Evolutionary conservation across 768 basidiomycete genomes (phyloP), one percentile per base, ranked within the genome.

Genomic region (Clitopilus hobsonii): DNA sequence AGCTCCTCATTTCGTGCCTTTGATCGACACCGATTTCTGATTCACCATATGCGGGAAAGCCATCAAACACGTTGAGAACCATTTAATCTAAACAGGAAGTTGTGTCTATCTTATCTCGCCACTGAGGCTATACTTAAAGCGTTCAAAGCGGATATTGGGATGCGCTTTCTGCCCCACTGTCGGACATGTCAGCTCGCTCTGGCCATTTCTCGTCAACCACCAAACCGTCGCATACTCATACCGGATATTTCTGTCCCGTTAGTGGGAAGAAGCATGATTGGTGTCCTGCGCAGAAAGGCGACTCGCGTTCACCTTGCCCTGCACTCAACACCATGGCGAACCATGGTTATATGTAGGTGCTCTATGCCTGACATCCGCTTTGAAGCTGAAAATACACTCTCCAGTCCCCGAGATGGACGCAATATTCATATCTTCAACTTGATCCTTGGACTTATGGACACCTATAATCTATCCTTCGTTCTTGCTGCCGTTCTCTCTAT

Each of bases 271-370:
- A 65, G 0, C 70, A 82, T 54, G 71, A 65, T 3, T 83, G 64
- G 67, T 77, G 77, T 28, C 69, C 78, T 6, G 66, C 78, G 1
- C 76, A 77, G 53, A 51, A 63, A 5, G 76, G 74, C 22, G 86
- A 86, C 56, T 73, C 73, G 51, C 76, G 88, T 24, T 85, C 85
- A 0, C 83, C 84, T 8, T 91, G 88, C 60, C 89, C 89, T 1
- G 89, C 86, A 0, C 66, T 91, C 32, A 90, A 91, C 57, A 74
- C 85, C 0, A 76, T 90, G 59, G 88, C 89, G 0, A 90, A 90
- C 61, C 86, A 90, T 53, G 85, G 86, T 1, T 89, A 83, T 52
- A 69, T 91, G 88, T 89, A 62, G 64, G 86, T 75, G n/a, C n/a
- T n/a, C n/a, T 54, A 8, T 22, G 52, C 38, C 2, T 2, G 6